Evolutionary conservation across 2,329 filamentous ascomycete species (phyloP), one percentile per base, ranked within the genome.

Genomic region (Trichocomaceae sp.): DNA sequence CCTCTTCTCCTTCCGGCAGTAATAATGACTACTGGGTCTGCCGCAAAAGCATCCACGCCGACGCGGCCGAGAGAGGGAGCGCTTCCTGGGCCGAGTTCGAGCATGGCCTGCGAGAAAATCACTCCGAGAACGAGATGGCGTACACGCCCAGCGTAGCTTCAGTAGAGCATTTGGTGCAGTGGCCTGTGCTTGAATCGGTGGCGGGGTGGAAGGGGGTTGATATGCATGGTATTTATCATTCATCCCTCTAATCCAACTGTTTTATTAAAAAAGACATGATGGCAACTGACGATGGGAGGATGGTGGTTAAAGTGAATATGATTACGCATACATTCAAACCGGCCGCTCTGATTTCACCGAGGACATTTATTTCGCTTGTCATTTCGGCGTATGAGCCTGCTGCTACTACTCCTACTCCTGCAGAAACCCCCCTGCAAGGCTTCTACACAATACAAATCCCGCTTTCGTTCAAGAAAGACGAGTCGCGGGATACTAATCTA

Each of bases 1-100:
- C 35, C 1, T 10, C 29, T 20, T 26, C 5, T 9, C 7, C 12
- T 17, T 9, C 5, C 3, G 8, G 47, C 13, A 19, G 3, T 3
- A 57, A 57, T 15, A 58, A 60, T 15, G 71, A 74, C 46, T 66
- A 69, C 61, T 75, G 73, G 73, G 66, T 69, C 26, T 72, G 69
- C 49, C 69, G 73, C n/a, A 65, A 65, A 44, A 74, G 70, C 39
- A 58, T 70, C 22, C 73, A 75, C 54, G 55, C 61, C 35, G 58
- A 70, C 23, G 56, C 58, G 2, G 53, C 63, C 0, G 42, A 55
- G 37, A 51, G 57, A 15, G 72, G 73, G 2, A 69, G 68, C 7
- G 72, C 71, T 5, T 65, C 64, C 5, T 74, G 67, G 62, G 51
- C 60, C 2, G 72, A 75, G 56, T 75, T 75, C 47, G 61, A 68